phyloP scores from a whole-genome alignment of 805 yeast genomes.

The Brettanomyces anomalus region DNA sequence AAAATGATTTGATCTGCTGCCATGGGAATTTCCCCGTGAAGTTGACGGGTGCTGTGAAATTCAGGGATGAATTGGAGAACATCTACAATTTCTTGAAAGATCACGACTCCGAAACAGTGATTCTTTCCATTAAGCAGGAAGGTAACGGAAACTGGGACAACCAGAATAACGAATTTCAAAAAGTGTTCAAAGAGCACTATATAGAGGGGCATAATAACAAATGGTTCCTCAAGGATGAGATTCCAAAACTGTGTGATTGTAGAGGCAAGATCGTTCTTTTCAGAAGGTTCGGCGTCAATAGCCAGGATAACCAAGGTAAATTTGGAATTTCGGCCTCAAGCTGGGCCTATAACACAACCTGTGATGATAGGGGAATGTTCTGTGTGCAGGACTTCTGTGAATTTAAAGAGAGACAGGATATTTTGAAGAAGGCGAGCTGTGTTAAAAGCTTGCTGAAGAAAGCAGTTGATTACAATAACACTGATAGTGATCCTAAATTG shows the following conservation, averaged over 20 bases:
- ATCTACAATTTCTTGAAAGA: constrained; percentile 46
- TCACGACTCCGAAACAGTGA: constrained; percentile 50
- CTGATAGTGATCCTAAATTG: constrained; percentile 42
- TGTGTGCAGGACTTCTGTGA: constrained; percentile 74
- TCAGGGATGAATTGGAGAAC: constrained; percentile 44
- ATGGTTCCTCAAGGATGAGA: constrained; percentile 49
- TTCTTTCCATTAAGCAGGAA: constrained; percentile 67
- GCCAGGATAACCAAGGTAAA: constrained; percentile 28
- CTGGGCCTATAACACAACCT: constrained; percentile 59
- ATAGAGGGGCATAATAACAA: constrained; percentile 38
- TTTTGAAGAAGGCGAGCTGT: constrained; percentile 46
- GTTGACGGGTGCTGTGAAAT: constrained; percentile 45
- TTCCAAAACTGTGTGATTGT: constrained; percentile 53
- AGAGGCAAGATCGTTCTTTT: constrained; percentile 62
- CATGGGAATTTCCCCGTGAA: constrained; percentile 74
- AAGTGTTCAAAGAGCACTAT: constrained; percentile 49
- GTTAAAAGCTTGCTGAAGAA: constrained; percentile 46
- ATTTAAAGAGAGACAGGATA: constrained; percentile 40
- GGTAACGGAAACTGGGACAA: constrained; percentile 56
- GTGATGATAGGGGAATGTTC: constrained; percentile 53
- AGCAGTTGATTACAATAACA: constrained; percentile 37
- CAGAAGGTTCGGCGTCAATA: constrained; percentile 60
- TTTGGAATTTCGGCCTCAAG: constrained; percentile 61
- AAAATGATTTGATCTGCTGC: constrained; percentile 51
- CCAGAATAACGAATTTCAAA: constrained; percentile 54